Percentiles rank a stretch among this genome's conserved stretches.
Conservation (phyloP, 1,139 yeast genomes). For the Pichia cactophila region DNA sequence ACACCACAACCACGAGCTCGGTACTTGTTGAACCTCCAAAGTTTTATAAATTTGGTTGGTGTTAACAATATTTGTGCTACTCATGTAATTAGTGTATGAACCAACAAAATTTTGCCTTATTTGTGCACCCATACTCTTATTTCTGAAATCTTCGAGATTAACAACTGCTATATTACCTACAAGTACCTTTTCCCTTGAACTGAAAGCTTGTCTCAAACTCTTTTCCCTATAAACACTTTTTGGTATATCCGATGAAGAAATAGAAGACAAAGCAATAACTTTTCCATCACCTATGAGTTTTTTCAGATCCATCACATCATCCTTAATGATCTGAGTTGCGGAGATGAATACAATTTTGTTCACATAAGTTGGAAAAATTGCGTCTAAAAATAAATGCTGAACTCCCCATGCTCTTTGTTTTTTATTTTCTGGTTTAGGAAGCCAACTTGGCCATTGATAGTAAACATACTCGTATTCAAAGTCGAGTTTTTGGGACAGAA, state of each 20-base stretch:
- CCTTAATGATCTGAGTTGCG: constrained; percentile 72
- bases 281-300: constrained; percentile 66
- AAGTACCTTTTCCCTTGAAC: background rate
- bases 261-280: constrained; percentile 63
- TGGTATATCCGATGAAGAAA: background rate
- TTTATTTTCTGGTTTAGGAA: constrained; percentile 32
- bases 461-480: constrained; percentile 67
- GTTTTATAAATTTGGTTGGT: background rate
- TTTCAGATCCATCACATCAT: constrained; percentile 63
- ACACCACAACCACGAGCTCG: background rate
- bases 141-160: background rate
- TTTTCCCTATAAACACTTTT: background rate
- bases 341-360: constrained; percentile 77
- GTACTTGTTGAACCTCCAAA: background rate
- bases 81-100: background rate
- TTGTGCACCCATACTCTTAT: background rate
- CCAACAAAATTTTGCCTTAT: background rate
- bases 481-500: constrained; percentile 47
- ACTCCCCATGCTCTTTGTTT: constrained; percentile 53
- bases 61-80: background rate
- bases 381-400: constrained; percentile 80
- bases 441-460: constrained; percentile 91
- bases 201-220: background rate
- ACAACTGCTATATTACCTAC: background rate
- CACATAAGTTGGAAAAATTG: constrained; percentile 71